Evolutionary conservation across 192 early-diverging fungal species (phyloP), one percentile per base, ranked within the genome.

Genomic region (Dispira parvispora): DNA sequence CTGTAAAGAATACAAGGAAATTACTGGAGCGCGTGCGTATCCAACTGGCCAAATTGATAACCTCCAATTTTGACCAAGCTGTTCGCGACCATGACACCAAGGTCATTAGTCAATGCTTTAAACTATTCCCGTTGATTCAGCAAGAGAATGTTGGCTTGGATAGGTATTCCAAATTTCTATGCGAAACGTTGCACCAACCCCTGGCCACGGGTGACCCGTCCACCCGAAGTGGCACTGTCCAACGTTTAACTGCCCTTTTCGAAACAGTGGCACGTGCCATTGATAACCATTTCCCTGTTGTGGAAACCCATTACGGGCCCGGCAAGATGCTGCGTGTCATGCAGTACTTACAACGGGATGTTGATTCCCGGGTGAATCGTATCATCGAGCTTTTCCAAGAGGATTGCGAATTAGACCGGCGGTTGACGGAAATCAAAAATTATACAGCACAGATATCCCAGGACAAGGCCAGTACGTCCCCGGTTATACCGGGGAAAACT

Each of bases 241-340:
- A 87, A 46, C 76, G 86, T 11, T 62, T 96, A n/a, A 94, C 86
- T 13, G 66, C 79, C 23, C 68, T 99, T 49, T 99, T 94, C 71
- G 96, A 99, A 72, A 81, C 80, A 11, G 83, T 91, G 56, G 94
- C 94, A 1, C 71, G 80, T 5, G 77, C 92, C n/a, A 78, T 97
- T 43, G 90, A 96, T 70, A 82, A 86, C 63, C 89, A 96, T 64
- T 84, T 91, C 55, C 79, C 85, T 8, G 75, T 93, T 2, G 85
- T 99, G 4, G 82, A 92, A 63, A 70, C 78, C 10, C 78, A 88
- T 62, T 96, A 93, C 72, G 96, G 96, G 2, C 73, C 81, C 5
- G 92, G 95, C 11, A 82, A 82, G 42, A 90, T 95, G 82, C 67
- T 95, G 26, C 79, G 88, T 28, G 81, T 96, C 10, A 90, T 96